phyloP scores from a whole-genome alignment of 2,329 filamentous ascomycete species.

The Aureobasidium sp. region DNA sequence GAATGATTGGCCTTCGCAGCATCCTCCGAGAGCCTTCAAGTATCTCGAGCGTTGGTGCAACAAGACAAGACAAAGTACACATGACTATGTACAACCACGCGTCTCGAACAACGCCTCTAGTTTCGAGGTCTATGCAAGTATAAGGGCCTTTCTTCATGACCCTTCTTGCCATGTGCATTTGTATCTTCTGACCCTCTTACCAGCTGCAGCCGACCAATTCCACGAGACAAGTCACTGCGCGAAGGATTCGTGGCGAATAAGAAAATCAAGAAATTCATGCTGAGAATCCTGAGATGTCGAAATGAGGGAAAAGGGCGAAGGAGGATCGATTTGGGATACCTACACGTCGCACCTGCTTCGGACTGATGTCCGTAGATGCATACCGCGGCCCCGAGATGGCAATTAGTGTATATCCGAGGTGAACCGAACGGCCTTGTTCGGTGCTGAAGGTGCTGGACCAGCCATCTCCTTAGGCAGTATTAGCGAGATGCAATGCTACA shows the following conservation, averaged over 20 bases:
- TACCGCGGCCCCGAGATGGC: not conserved
- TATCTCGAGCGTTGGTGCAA: not conserved
- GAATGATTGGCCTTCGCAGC: too few relatives aligned
- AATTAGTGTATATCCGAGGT: not conserved
- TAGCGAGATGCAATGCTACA: not conserved
- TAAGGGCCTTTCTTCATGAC: not conserved
- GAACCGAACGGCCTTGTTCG: not conserved
- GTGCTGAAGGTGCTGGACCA: not conserved
- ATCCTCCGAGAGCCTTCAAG: too few relatives aligned
- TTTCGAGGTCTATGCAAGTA: not conserved
- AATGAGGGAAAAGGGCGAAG: not conserved
- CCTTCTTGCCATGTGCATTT: not conserved
- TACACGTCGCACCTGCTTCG: not conserved
- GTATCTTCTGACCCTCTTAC: not conserved
- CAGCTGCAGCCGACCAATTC: not conserved
- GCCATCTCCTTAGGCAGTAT: too few relatives aligned
- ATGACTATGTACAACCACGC: not conserved
- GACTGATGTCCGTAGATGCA: not conserved
- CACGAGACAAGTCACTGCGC: not conserved
- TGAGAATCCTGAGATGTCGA: not conserved
- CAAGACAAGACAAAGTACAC: not conserved
- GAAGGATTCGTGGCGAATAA: not conserved
- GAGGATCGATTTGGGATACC: not conserved
- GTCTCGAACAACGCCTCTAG: not conserved
- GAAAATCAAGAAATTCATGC: not conserved